Evolutionary conservation across 164 flowering plant species (phyloP), one percentile per base, ranked within the genome.

Genomic region (Aristolochia californica): DNA sequence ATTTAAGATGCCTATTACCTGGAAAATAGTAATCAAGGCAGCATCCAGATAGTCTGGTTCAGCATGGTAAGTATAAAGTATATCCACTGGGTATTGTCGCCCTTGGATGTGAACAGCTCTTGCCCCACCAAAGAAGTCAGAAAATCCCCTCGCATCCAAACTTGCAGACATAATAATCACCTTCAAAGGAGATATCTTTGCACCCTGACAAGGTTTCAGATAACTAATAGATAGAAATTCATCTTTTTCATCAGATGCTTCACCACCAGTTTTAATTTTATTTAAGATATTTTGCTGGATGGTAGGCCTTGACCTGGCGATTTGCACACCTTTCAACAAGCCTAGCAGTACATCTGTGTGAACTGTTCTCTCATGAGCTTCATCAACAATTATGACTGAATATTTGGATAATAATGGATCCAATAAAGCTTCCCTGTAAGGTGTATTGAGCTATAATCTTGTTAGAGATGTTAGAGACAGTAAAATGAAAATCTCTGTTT

Each of bases 291-390:
- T n/a, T 9, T 34, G 25, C 54, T 63, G 70, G 13, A 53, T 67
- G 18, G 47, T 25, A 54, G 74, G 43, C 57, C 53, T 67, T 44
- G 82, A 82, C 72, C 96, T 82, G 58, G 75, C 74, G 24, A 68
- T 63, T 61, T 85, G 91, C 40, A 93, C 86, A 55, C 71, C 74
- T 73, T 89, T 93, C 71, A 89, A 71, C 74, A 89, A 72, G 44
- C 96, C 97, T 55, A 93, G 67, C 67, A 93, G 66, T 38, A 93
- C 97, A 76, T 89, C 99, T 54, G 99, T 93, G 64, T 89, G 91
- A 44, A 93, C 80, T 26, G 99, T 93, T 76, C 99, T 83, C 78
- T 89, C 97, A 66, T 93, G 99, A 63, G 99, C 99, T 77, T 93
- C 99, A 77, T 93, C 97, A 66, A 93, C 82, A 66, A 93, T 80